Conservation (phyloP, 2,329 filamentous ascomycete species). For the Polytolypa hystricis region DNA sequence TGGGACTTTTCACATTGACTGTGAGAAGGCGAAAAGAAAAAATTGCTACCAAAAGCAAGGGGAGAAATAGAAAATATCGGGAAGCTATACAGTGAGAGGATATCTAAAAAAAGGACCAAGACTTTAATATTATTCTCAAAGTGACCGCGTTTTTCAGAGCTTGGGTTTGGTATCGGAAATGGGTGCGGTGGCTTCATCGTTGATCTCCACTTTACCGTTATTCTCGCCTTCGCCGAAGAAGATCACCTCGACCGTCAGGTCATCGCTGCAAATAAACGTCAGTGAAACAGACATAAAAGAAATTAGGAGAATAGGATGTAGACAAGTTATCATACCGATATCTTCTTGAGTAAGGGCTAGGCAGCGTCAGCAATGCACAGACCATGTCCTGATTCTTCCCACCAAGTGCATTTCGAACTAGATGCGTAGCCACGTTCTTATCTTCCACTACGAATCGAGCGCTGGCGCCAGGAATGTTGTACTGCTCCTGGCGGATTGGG, state of each 20-base stretch:
- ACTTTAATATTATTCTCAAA: no score
- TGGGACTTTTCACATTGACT: no score
- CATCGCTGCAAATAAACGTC: constrained; percentile 69
- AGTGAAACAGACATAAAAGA: no score
- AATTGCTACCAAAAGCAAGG: no score
- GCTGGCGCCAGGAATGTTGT: constrained; percentile 60
- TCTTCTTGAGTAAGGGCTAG: constrained; percentile 78
- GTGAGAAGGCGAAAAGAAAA: no score
- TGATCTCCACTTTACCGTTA: constrained; percentile 68
- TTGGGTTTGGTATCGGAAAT: constrained; percentile 39
- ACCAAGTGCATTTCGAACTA: constrained; percentile 88
- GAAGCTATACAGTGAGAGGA: no score
- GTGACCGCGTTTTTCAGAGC: no score
- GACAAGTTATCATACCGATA: constrained; percentile 57
- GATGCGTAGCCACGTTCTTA: constrained; percentile 89
- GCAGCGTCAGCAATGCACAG: constrained; percentile 79
- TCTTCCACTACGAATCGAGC: constrained; percentile 89
- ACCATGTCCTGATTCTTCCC: constrained; percentile 91
- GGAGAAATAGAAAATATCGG: no score
- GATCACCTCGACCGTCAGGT: constrained; percentile 94
- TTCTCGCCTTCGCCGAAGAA: constrained; percentile 82
- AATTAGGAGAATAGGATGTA: no score
- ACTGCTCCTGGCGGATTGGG: constrained; percentile 82
- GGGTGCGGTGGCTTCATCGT: constrained; percentile 70
- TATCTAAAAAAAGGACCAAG: no score